Evolutionary conservation across 2,329 filamentous ascomycete genomes (phyloP).

Genomic region (Dactylellina haptotyla): DNA sequence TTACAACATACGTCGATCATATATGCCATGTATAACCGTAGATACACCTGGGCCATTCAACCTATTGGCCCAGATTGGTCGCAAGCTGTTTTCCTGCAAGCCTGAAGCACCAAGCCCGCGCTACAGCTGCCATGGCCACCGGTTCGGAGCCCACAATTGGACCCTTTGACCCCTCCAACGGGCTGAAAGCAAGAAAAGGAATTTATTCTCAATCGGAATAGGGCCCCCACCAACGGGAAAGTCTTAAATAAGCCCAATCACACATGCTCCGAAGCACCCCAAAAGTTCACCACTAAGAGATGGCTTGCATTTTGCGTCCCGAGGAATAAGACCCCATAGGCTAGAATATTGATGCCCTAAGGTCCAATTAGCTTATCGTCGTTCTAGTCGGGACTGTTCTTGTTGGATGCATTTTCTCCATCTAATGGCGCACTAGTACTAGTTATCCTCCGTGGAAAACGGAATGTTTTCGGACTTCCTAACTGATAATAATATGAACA

Average conservation of each 20-base stretch:
- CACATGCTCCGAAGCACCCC: not conserved
- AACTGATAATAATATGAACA: no score
- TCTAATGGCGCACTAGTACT: no score
- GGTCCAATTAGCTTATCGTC: not conserved
- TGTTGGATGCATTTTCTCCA: no score
- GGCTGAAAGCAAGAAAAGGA: not conserved
- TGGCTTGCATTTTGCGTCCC: not conserved
- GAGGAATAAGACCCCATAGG: not conserved
- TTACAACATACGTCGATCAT: not conserved
- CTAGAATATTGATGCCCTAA: not conserved
- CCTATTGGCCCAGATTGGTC: no score
- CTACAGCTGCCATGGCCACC: not conserved
- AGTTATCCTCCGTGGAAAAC: no score
- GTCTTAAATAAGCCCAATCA: not conserved
- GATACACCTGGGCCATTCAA: no score
- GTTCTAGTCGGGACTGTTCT: no score
- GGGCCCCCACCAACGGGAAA: not conserved
- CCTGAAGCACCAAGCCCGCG: not conserved
- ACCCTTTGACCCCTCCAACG: not conserved
- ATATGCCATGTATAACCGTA: not conserved
- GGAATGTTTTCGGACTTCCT: no score
- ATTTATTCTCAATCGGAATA: not conserved
- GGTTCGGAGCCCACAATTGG: not conserved
- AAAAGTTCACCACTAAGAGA: not conserved
- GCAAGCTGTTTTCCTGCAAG: not conserved